A percentile compares a stretch with the other conserved stretches of the same genome.
These are phyloP conservation scores for Pleurotus djamor DNA, from an alignment of 768 basidiomycete species.

Conservation along the genomic window DNA sequence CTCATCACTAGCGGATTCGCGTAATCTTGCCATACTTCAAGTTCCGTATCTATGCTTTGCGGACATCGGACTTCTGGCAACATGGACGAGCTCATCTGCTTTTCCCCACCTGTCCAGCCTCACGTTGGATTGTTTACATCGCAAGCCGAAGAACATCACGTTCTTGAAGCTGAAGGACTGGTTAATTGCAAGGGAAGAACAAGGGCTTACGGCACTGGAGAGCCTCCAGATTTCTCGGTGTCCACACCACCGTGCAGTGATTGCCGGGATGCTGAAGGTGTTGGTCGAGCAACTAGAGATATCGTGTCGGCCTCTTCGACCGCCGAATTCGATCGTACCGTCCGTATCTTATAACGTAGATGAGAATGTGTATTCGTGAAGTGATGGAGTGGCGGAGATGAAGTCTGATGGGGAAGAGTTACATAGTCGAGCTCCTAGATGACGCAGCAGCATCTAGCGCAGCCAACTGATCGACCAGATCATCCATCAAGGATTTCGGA, in stretches of 20 bases:
- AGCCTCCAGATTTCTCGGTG: neutral
- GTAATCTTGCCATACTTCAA: too few species aligned
- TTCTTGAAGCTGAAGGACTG: neutral
- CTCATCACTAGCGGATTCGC: neutral
- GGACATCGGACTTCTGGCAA: neutral
- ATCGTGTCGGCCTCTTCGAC: too few species aligned
- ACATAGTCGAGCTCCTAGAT: too few species aligned
- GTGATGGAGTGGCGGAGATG: too few species aligned
- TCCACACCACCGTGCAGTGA: neutral
- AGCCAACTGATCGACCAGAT: constrained; percentile 79
- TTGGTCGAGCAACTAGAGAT: neutral
- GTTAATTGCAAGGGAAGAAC: neutral
- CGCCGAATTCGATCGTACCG: too few species aligned
- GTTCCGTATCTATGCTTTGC: neutral
- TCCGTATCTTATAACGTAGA: too few species aligned
- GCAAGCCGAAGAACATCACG: neutral
- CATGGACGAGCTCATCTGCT: neutral
- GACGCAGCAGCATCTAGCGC: constrained; percentile 46
- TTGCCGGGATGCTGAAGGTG: neutral
- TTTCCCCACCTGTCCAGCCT: neutral
- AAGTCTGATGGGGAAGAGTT: too few species aligned
- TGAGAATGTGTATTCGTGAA: too few species aligned
- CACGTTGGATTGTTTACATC: neutral
- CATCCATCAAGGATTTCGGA: constrained; percentile 69
- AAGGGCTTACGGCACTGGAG: neutral